Evolutionary conservation across 495 filamentous ascomycete genomes (phyloP).

Genomic region (Echria macrotheca): DNA sequence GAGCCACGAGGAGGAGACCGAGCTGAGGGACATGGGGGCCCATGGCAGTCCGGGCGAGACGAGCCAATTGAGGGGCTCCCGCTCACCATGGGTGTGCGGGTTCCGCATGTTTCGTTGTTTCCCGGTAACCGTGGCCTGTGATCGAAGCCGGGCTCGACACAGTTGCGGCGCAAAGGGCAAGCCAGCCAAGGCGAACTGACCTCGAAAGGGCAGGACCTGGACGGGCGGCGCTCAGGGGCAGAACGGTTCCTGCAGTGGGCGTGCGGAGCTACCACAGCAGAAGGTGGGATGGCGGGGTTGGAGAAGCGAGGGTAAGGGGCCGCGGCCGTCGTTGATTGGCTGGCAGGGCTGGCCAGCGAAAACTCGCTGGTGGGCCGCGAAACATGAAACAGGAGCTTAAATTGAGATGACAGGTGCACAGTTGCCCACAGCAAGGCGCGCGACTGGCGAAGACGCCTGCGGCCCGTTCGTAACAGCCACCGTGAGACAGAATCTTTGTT

Average conservation of each 20-base stretch:
- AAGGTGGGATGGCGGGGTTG: too few relatives aligned
- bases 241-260: conserved; percentile 4
- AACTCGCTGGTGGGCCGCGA: conserved; percentile 2
- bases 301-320: conserved; percentile 11
- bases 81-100: not conserved
- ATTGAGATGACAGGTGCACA: conserved; percentile 8
- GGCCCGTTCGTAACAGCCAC: too few relatives aligned
- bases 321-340: not conserved
- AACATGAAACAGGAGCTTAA: conserved; percentile 16
- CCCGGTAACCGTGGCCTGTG: not conserved
- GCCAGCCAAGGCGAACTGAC: too few relatives aligned
- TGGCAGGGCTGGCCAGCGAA: not conserved
- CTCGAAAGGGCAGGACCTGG: not conserved
- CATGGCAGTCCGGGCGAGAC: not conserved
- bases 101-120: conserved; percentile 10
- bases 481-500: not conserved
- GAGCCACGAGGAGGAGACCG: not conserved
- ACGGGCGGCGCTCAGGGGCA: conserved; percentile 8
- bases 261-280: too few relatives aligned
- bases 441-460: too few relatives aligned
- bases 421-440: not conserved
- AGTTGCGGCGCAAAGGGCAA: too few relatives aligned
- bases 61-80: conserved; percentile 7
- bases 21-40: not conserved
- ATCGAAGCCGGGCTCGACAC: too few relatives aligned